A percentile compares a stretch with the other conserved stretches of the same genome.
Evolutionary conservation across 1,284 basidiomycete genomes (phyloP).

Genomic region (Cerioporus squamosus): DNA sequence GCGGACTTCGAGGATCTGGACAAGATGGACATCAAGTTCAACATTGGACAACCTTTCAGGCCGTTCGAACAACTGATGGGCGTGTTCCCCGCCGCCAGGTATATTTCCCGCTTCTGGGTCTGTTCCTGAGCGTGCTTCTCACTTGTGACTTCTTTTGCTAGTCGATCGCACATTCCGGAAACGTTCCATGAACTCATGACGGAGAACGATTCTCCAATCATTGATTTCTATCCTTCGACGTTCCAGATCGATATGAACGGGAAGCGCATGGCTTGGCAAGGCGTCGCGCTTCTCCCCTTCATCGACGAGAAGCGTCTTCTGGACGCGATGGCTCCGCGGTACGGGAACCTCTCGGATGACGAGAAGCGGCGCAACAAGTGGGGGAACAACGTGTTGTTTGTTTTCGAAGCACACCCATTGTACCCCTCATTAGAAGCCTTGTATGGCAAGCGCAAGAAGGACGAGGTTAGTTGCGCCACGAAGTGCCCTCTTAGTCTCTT

Average conservation of each 20-base stretch:
- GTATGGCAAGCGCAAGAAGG: constrained; percentile 87
- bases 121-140: not conserved
- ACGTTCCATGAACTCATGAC: constrained; percentile 92
- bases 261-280: constrained; percentile 99
- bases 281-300: constrained; percentile 95
- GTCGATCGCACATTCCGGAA: constrained; percentile 86
- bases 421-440: constrained; percentile 88
- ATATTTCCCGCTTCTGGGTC: constrained; percentile 22
- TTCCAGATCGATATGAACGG: constrained; percentile 99
- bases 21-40: constrained; percentile 81
- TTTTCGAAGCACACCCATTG: constrained; percentile 83
- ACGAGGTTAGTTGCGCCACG: constrained; percentile 60
- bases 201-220: constrained; percentile 86
- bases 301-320: constrained; percentile 89
- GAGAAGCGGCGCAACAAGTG: constrained; percentile 86
- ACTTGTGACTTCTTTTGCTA: constrained; percentile 34
- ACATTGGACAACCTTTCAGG: constrained; percentile 87
- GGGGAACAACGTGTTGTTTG: constrained; percentile 87
- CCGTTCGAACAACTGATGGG: constrained; percentile 99
- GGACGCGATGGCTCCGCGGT: constrained; percentile 80
- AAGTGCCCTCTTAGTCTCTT: not conserved
- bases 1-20: constrained; percentile 89
- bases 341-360: constrained; percentile 77
- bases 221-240: constrained; percentile 93
- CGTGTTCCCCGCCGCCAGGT: constrained; percentile 95